These are phyloP conservation scores for Pestalotiopsis sp. DNA, from an alignment of 2,329 filamentous ascomycete genomes.

Conservation along the genomic window DNA sequence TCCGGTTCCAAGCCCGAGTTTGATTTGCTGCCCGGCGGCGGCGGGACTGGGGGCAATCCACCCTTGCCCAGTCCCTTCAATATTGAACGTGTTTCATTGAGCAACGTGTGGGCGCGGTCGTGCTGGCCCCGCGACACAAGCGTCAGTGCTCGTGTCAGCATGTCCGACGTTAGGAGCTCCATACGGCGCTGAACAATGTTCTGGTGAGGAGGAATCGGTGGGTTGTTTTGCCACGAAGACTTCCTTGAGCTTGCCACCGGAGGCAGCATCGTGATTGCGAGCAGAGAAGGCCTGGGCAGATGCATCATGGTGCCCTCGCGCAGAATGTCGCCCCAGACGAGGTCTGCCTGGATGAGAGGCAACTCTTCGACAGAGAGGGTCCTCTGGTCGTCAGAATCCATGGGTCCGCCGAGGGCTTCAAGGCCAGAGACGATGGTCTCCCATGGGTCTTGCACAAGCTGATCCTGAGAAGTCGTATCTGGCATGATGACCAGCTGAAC, in stretches of 20 bases:
- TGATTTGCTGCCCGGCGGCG: slow-evolving; percentile 37
- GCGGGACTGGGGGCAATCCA: slow-evolving; percentile 76
- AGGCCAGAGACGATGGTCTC: slow-evolving; percentile 95
- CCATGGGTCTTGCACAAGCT: slow-evolving; percentile 91
- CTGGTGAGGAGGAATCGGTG: slow-evolving; percentile 92
- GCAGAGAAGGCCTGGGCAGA: slow-evolving; percentile 81
- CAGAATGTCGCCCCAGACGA: slow-evolving; percentile 90
- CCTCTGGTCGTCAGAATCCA: slow-evolving; percentile 84
- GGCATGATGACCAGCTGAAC: slow-evolving; percentile 92
- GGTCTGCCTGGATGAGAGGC: slow-evolving; percentile 90
- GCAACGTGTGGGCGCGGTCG: slow-evolving; percentile 86
- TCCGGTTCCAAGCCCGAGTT: slow-evolving; percentile 45
- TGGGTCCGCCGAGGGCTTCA: slow-evolving; percentile 84
- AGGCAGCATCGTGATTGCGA: slow-evolving; percentile 95
- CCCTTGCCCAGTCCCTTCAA: slow-evolving; percentile 95
- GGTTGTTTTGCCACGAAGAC: slow-evolving; percentile 62
- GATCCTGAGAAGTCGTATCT: slow-evolving; percentile 79
- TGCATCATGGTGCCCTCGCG: slow-evolving; percentile 85
- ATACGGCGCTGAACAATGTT: slow-evolving; percentile 94
- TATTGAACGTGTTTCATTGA: slow-evolving; percentile 92
- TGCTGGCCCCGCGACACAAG: slow-evolving; percentile 90
- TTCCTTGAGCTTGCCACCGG: slow-evolving; percentile 62
- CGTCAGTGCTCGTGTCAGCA: slow-evolving; percentile 90
- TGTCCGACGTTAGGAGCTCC: slow-evolving; percentile 96
- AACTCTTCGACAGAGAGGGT: slow-evolving; percentile 89